Evolutionary conservation across 2,329 filamentous ascomycete species (phyloP), one percentile per base, ranked within the genome.

Genomic region (Teratosphaeria viscida): DNA sequence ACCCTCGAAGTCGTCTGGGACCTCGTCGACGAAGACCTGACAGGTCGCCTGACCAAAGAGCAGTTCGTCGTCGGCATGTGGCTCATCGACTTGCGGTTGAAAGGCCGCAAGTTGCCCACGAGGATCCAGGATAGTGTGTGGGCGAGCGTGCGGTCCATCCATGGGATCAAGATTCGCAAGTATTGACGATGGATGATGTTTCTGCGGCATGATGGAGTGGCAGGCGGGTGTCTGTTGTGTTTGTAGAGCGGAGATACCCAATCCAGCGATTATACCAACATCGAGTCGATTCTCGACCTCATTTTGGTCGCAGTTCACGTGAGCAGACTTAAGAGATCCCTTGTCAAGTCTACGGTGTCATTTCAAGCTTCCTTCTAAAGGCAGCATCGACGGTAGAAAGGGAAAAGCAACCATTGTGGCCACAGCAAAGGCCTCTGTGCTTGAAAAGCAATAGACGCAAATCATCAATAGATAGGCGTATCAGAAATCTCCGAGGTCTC

Each of bases 51-150:
- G 58, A 77, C 76, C 59, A 82, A 83, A 67, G 81, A 86, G 59
- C 87, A 91, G 75, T 94, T 94, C 71, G 87, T 94, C 0, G 88
- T 92, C 1, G 89, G 89, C 10, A 80, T 90, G 76, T 94, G 89
- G 88, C 75, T 94, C 55, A 82, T 94, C 39, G 89, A 94, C 71
- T 88, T 92, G 77, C 78, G 88, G 61, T 75, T 94, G n/a, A 84
- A 87, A 64, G 90, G 89, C 1, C 77, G 89, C 61, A 94, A 94
- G 77, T 77, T 92, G 23, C 89, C 90, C 0, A 76, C 81, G 14
- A 83, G 81, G 67, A 87, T 92, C 10, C 81, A 81, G 57, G 84
- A 86, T 56, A 90, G 87, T 67, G 86, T 92, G 5, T 94, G 89
- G 89, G 81, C 79, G 34, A 90, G 87, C 67, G 88, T 81, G 5